phyloP scores from a whole-genome alignment of 345 rosid species.

The Stellera chamaejasme region DNA sequence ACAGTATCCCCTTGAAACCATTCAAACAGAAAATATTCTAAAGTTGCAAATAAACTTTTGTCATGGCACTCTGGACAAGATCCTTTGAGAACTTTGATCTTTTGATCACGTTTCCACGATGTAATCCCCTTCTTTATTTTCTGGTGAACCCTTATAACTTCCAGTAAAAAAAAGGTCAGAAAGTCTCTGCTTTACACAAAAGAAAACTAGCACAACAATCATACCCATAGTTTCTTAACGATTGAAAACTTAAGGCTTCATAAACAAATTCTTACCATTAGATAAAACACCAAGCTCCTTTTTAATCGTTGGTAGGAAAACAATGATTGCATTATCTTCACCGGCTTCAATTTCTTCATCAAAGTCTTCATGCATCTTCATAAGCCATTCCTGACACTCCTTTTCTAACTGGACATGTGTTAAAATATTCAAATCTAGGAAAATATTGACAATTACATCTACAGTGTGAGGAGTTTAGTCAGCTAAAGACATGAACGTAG shows the following conservation, averaged over 20 bases:
- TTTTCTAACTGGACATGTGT: constrained; percentile 37
- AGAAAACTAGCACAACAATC: neutral
- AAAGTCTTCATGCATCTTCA: constrained; percentile 49
- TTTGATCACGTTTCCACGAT: constrained; percentile 52
- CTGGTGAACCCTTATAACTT: constrained; percentile 60
- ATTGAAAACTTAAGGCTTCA: neutral
- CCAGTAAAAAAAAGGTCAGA: constrained; percentile 13
- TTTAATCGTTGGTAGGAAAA: constrained; percentile 35
- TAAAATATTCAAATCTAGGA: constrained; percentile 26
- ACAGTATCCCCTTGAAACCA: constrained; percentile 66
- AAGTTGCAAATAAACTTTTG: constrained; percentile 42
- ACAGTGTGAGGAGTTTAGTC: constrained; percentile 6
- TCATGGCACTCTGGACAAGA: constrained; percentile 40
- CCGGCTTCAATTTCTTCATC: constrained; percentile 55
- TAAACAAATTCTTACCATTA: constrained; percentile 37
- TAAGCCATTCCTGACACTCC: constrained; percentile 56
- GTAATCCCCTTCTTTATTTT: constrained; percentile 33
- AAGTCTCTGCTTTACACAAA: neutral
- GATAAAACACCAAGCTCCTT: constrained; percentile 43
- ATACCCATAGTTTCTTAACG: neutral
- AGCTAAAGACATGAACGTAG: neutral
- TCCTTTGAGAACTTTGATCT: constrained; percentile 59
- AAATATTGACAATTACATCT: constrained; percentile 36
- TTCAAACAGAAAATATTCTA: constrained; percentile 62
- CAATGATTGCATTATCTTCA: constrained; percentile 41